Conservation (phyloP, 2,329 filamentous ascomycete species). For the Chrysoporthe austroafricana region DNA sequence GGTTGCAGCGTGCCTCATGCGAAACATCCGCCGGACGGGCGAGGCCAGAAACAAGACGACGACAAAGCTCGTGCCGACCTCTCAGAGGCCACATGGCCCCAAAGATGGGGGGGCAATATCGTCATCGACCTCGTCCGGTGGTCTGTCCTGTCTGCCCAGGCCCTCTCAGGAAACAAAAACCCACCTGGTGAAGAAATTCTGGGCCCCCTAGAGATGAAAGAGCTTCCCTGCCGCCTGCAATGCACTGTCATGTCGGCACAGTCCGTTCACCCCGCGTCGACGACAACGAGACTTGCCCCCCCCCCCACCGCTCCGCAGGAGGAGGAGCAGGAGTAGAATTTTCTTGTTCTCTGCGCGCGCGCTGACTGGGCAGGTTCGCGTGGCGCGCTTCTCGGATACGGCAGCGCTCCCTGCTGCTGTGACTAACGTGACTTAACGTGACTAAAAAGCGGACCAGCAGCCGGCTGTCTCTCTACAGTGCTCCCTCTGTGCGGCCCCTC, state of each 20-base stretch:
- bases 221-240: neutral
- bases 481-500: too few relatives aligned
- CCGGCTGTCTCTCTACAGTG: too few relatives aligned
- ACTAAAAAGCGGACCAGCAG: neutral
- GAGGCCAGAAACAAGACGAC: neutral
- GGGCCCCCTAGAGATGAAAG: neutral
- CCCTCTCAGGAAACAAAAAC: slow-evolving; percentile 7
- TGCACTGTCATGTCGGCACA: slow-evolving; percentile 24
- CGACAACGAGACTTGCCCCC: slow-evolving; percentile 3
- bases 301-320: slow-evolving; percentile 21
- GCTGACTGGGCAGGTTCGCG: slow-evolving; percentile 1
- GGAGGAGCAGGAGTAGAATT: slow-evolving; percentile 4
- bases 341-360: slow-evolving; percentile 11
- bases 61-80: neutral
- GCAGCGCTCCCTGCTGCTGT: slow-evolving; percentile 1
- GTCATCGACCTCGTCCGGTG: slow-evolving; percentile 3
- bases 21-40: neutral
- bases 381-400: slow-evolving; percentile 14
- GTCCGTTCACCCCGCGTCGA: slow-evolving; percentile 16
- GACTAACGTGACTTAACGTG: slow-evolving; percentile 19
- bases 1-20: neutral
- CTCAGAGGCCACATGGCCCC: neutral
- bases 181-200: neutral
- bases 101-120: neutral
- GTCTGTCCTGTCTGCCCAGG: neutral